Evolutionary conservation across 148 eudicot genomes (phyloP).

Genomic region (Camellia granthamiana): DNA sequence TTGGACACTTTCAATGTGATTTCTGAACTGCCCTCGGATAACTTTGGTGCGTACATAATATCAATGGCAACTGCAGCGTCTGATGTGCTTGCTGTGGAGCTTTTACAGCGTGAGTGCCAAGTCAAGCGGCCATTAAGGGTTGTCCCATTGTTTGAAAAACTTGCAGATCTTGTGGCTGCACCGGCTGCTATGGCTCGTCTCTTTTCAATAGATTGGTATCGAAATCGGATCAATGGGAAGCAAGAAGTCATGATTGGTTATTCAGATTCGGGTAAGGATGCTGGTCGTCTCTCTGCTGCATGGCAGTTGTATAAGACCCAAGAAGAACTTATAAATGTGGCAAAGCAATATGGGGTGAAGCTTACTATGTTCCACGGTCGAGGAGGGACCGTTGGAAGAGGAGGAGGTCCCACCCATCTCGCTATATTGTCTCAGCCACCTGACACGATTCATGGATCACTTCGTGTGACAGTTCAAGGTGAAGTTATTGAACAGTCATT

Average conservation of each 20-base stretch:
- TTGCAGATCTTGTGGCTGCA: conserved; percentile 83
- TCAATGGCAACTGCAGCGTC: conserved; percentile 97
- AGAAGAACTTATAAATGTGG: conserved; percentile 76
- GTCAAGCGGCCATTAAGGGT: conserved; percentile 72
- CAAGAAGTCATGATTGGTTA: conserved; percentile 99
- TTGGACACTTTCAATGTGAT: conserved; percentile 77
- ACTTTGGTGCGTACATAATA: conserved; percentile 85
- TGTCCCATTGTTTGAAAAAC: conserved; percentile 89
- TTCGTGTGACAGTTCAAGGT: no score
- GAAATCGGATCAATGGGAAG: conserved; percentile 66
- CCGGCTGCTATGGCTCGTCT: conserved; percentile 81
- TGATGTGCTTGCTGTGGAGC: conserved; percentile 94
- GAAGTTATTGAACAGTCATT: no score
- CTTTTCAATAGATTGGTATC: conserved; percentile 88
- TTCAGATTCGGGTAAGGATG: conserved; percentile 94
- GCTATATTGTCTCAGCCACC: conserved; percentile 93
- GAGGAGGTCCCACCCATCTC: conserved; percentile 97
- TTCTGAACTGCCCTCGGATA: conserved; percentile 79
- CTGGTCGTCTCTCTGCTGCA: conserved; percentile 94
- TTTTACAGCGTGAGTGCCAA: conserved; percentile 78
- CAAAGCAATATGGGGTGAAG: conserved; percentile 76
- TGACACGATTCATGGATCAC: conserved; percentile 42
- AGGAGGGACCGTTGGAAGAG: conserved; percentile 65
- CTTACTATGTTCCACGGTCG: conserved; percentile 57
- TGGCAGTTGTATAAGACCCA: conserved; percentile 92